Percentiles rank a stretch among this genome's conserved stretches.
Evolutionary conservation across 139 green algal species (phyloP).

Genomic region (Monoraphidium neglectum): DNA sequence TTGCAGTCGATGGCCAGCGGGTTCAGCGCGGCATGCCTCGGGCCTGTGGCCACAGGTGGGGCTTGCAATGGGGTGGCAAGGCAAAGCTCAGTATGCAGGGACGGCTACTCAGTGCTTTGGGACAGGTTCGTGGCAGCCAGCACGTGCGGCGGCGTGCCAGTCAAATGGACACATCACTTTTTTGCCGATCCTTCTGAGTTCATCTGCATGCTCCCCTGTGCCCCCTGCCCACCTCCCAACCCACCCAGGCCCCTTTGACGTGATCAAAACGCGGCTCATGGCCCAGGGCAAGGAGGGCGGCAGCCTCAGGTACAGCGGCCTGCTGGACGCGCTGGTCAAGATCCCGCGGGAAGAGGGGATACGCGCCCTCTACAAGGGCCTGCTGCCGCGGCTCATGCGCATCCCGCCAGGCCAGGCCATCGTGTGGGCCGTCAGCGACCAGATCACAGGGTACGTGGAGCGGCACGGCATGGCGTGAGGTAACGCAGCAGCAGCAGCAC

Average conservation of each 20-base stretch:
- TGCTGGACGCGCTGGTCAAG: conserved; percentile 80
- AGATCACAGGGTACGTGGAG: conserved; percentile 61
- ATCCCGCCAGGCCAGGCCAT: conserved; percentile 96
- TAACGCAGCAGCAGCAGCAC: too few relatives aligned
- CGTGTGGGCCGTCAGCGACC: conserved; percentile 89
- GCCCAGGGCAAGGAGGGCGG: conserved; percentile 70
- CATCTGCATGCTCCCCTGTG: too few relatives aligned
- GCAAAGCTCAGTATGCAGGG: too few relatives aligned
- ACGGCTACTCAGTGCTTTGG: too few relatives aligned
- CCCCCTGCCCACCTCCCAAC: too few relatives aligned
- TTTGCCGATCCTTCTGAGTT: too few relatives aligned
- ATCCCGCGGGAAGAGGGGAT: conserved; percentile 88
- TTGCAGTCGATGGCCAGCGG: conserved; percentile 76
- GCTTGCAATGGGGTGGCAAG: not conserved
- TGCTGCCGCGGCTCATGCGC: conserved; percentile 90
- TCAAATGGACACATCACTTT: too few relatives aligned
- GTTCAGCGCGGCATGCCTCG: conserved; percentile 85
- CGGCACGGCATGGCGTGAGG: too few relatives aligned
- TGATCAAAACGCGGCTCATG: conserved; percentile 94
- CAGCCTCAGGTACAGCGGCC: conserved; percentile 73
- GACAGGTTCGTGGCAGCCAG: too few relatives aligned
- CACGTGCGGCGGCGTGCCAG: too few relatives aligned
- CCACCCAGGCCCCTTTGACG: conserved; percentile 84
- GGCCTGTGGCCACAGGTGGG: conserved; percentile 77
- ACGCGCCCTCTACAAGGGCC: conserved; percentile 75